A percentile compares a stretch with the other conserved stretches of the same genome.
Evolutionary conservation across 1,284 basidiomycete species (phyloP).

Genomic region (Melanopsichium pennsylvanicum): DNA sequence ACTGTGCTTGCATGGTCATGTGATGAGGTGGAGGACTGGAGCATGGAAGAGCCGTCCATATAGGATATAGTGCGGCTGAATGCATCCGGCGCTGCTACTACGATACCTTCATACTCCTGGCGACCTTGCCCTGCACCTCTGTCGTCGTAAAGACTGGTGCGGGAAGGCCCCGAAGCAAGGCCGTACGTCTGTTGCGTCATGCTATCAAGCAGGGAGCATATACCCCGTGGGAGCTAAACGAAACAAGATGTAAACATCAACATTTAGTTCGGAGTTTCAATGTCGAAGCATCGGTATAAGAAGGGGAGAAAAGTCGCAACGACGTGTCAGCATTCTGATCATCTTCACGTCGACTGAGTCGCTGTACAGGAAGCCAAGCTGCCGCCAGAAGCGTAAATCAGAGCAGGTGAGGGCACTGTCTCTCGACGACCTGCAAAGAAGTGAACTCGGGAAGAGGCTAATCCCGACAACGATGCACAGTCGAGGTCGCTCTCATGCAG

Average conservation of each 20-base stretch:
- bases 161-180: slow-evolving; percentile 15
- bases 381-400: no score
- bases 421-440: no score
- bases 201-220: not conserved
- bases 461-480: slow-evolving; percentile 4
- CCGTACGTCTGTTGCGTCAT: slow-evolving; percentile 25
- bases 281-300: not conserved
- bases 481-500: slow-evolving; percentile 1
- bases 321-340: no score
- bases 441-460: no score
- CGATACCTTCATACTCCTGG: slow-evolving; percentile 5
- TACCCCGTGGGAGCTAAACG: slow-evolving; percentile 2
- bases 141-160: slow-evolving; percentile 18
- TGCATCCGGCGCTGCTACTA: not conserved
- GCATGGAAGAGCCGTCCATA: slow-evolving; percentile 13
- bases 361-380: no score
- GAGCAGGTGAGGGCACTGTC: no score
- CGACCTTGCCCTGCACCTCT: slow-evolving; percentile 5
- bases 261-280: not conserved
- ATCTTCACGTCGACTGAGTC: no score
- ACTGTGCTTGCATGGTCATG: slow-evolving; percentile 9
- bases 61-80: slow-evolving; percentile 6
- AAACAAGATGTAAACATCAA: not conserved
- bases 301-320: no score
- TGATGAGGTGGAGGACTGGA: slow-evolving; percentile 12